Conservation (phyloP, 169 alveolate species). For the Babesia sp. region DNA sequence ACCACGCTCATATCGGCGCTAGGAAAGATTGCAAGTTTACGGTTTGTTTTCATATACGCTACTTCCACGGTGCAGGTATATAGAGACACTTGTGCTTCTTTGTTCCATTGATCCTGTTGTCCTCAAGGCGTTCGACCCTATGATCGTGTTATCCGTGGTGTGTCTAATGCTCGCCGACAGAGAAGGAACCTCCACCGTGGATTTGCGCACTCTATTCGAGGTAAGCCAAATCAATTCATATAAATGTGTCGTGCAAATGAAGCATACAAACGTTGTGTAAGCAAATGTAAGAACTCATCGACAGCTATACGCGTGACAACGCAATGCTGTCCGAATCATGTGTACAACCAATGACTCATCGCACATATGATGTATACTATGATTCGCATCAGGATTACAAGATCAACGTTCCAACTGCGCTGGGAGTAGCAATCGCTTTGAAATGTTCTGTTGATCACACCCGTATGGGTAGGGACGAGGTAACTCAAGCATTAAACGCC, state of each 20-base stretch:
- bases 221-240: too few relatives aligned
- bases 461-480: constrained; percentile 12
- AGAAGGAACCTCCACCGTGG: constrained; percentile 3
- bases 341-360: neutral
- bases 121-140: constrained; percentile 48
- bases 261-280: too few relatives aligned
- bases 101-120: constrained; percentile 4
- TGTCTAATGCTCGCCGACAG: constrained; percentile 22
- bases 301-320: neutral
- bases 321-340: neutral
- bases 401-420: neutral
- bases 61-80: constrained; percentile 6
- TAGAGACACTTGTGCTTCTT: constrained; percentile 28
- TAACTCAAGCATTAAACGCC: constrained; percentile 22
- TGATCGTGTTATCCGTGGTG: constrained; percentile 24
- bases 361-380: neutral
- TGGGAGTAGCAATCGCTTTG: neutral
- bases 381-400: neutral
- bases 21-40: neutral
- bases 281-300: too few relatives aligned
- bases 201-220: constrained; percentile 1
- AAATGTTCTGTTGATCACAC: neutral
- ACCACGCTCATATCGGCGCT: constrained; percentile 14
- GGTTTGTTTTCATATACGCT: neutral
- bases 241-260: too few relatives aligned